A percentile compares a stretch with the other conserved stretches of the same genome.
Evolutionary conservation across 2,329 filamentous ascomycete genomes (phyloP).

Genomic region (Penicillium rolfsii): DNA sequence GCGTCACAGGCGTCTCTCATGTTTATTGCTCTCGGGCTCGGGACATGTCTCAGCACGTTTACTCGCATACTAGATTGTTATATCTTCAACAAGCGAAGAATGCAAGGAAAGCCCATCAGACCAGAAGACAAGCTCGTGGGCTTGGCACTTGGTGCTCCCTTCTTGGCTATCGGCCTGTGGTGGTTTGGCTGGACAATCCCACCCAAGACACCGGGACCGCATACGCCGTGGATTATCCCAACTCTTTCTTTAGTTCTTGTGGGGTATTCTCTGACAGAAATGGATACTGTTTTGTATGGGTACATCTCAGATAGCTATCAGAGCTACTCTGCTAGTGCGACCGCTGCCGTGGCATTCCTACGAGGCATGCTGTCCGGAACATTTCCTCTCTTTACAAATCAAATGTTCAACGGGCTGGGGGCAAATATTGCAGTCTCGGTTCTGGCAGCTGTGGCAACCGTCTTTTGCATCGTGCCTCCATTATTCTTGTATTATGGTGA

Average conservation of each 20-base stretch:
- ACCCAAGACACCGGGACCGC: conserved; percentile 33
- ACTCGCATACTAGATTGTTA: conserved; percentile 49
- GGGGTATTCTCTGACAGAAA: conserved; percentile 55
- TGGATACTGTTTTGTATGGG: conserved; percentile 47
- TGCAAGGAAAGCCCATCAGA: conserved; percentile 28
- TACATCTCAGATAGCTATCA: conserved; percentile 53
- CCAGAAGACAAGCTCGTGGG: conserved; percentile 56
- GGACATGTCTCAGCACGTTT: conserved; percentile 48
- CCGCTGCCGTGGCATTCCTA: conserved; percentile 48
- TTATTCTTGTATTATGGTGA: conserved; percentile 46
- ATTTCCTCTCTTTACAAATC: conserved; percentile 47
- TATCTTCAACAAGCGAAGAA: conserved; percentile 32
- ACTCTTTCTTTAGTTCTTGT: conserved; percentile 48
- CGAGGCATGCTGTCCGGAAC: conserved; percentile 44
- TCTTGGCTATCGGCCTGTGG: conserved; percentile 51
- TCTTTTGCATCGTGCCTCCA: conserved; percentile 45
- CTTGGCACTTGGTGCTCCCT: conserved; percentile 51
- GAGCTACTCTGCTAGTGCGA: conserved; percentile 50
- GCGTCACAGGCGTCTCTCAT: conserved; percentile 42
- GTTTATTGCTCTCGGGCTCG: conserved; percentile 47
- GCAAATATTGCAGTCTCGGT: conserved; percentile 47
- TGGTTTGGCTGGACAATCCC: conserved; percentile 56
- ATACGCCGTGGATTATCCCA: conserved; percentile 46
- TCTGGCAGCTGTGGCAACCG: conserved; percentile 47
- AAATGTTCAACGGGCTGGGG: conserved; percentile 47